Conservation (phyloP, 345 rosid species). For the Schrenkiella parvula region DNA sequence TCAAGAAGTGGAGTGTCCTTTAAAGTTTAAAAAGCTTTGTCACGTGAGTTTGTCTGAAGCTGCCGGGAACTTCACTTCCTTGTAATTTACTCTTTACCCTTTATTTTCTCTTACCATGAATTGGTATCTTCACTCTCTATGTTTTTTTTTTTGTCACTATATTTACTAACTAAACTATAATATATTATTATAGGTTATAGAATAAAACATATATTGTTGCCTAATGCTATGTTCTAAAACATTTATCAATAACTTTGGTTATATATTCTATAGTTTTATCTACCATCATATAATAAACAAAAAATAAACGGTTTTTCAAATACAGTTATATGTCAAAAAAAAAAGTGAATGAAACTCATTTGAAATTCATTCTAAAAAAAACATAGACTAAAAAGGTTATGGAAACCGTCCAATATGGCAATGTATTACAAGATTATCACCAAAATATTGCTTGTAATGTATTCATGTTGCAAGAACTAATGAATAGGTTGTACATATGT, state of each 20-base stretch:
- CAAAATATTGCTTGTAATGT: no score
- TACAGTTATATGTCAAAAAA: no score
- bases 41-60: slow-evolving; percentile 31
- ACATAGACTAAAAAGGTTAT: no score
- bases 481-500: no score
- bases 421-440: no score
- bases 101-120: background rate
- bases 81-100: slow-evolving; percentile 16
- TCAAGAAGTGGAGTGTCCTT: background rate
- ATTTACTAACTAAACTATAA: background rate
- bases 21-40: background rate
- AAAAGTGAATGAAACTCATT: no score
- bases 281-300: background rate
- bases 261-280: background rate
- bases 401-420: no score
- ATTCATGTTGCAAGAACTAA: no score
- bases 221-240: background rate
- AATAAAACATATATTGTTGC: background rate
- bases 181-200: background rate
- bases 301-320: no score
- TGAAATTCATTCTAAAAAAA: no score
- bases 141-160: background rate
- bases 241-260: background rate
- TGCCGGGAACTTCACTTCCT: slow-evolving; percentile 23
- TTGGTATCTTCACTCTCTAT: slow-evolving; percentile 11